Base-by-base conservation (phyloP, 441 rosid genomes). In the Adansonia gregorii region DNA sequence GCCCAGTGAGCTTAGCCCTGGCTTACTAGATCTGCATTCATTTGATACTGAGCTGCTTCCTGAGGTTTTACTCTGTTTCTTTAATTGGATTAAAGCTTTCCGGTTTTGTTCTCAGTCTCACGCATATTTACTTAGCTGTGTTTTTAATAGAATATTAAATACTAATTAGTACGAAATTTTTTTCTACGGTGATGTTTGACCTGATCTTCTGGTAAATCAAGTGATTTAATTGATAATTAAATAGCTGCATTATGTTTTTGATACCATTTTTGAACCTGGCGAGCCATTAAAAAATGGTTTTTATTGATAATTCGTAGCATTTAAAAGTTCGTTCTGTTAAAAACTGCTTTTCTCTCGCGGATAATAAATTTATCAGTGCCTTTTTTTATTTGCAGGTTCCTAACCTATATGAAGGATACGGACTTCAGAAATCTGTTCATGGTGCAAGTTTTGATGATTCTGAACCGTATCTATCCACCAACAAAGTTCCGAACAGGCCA, bases 371-470 rank as follows among this genome's bases (percentile, higher is more conserved):
- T 12, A 35, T 52, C 9, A 9, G 3, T 76, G 27, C 1, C 14
- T 67, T 46, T 67, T 9, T 72, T 24, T 80, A 85, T 87, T 77
- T 83, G 75, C 75, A 81, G 19, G 68, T 69, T 80, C 76, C 88
- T 43, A 70, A 80, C 72, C 73, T 54, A 2, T 82, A 78, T 20
- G 88, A 86, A 63, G 84, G 78, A 27, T 75, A 77, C 20, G 27
- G 78, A 6, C 65, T 81, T 60, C 65, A 79, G 19, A 80, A 77
- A 48, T 78, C 78, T 41, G 77, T 41, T 76, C 81, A 52, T 12
- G 79, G 83, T 24, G 82, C 79, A 82, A 82, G 83, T 81, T 85
- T 86, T 56, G 88, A 85, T 81, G 91, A 88, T 39, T 82, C 83
- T 2, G 90, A 88, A 48, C 79, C 88, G 6, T 84, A 78, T 75